phyloP scores from a whole-genome alignment of 2,329 filamentous ascomycete species.

The Trichoderma endophyticum region DNA sequence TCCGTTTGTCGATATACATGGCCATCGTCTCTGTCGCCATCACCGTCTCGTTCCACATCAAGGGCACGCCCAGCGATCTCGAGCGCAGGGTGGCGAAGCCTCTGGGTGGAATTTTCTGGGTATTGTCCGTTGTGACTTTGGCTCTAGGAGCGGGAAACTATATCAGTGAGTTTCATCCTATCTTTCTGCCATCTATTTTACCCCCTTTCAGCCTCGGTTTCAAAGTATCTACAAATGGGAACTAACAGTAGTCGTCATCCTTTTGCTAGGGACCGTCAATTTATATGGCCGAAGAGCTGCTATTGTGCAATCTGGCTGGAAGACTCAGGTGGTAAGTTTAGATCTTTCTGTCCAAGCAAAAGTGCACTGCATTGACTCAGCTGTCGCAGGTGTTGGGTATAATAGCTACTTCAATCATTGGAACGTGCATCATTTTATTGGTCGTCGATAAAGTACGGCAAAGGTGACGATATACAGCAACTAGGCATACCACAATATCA shows the following conservation, averaged over 20 bases:
- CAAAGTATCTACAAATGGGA: not conserved
- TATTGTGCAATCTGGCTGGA: conserved; percentile 90
- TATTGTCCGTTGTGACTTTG: conserved; percentile 73
- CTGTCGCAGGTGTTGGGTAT: conserved; percentile 56
- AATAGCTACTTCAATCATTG: conserved; percentile 61
- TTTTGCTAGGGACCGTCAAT: conserved; percentile 59
- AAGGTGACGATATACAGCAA: not conserved
- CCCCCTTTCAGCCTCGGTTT: not conserved
- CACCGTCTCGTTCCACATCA: conserved; percentile 88
- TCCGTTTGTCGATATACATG: conserved; percentile 87
- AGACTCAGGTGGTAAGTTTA: conserved; percentile 72
- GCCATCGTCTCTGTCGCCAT: conserved; percentile 86
- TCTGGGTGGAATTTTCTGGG: conserved; percentile 85
- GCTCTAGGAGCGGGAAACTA: conserved; percentile 81
- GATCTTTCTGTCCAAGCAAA: not conserved
- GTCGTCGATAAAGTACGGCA: conserved; percentile 42
- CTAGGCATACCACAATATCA: not conserved
- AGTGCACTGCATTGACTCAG: not conserved
- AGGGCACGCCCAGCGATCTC: conserved; percentile 62
- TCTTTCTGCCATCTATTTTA: not conserved
- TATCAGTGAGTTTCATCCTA: conserved; percentile 54
- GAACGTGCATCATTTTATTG: conserved; percentile 62
- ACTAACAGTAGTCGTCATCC: not conserved
- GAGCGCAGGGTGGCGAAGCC: conserved; percentile 79
- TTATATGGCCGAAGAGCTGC: conserved; percentile 76